Conservation (phyloP, 805 yeast genomes). For the Babjeviella inositovora region DNA sequence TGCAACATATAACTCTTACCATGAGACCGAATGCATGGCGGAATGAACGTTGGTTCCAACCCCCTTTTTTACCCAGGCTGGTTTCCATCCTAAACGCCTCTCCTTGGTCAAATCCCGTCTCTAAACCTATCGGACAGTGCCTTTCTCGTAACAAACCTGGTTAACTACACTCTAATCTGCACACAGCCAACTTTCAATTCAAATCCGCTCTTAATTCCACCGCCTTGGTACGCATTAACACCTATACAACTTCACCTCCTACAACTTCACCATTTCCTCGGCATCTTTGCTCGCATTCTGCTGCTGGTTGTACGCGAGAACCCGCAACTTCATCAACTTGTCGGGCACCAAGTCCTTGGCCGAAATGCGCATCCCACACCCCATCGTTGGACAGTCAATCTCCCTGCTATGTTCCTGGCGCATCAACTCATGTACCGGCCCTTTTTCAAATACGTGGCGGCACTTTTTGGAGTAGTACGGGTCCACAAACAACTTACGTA, state of each 20-base stretch:
- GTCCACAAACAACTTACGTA: constrained; percentile 27
- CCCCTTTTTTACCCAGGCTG: no score
- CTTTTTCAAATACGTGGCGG: constrained; percentile 44
- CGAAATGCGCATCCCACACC: constrained; percentile 23
- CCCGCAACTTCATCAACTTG: constrained; percentile 36
- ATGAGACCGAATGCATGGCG: no score
- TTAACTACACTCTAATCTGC: constrained; percentile 1
- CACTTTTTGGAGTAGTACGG: constrained; percentile 46
- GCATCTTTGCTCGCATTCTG: constrained; percentile 5
- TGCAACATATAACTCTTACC: no score
- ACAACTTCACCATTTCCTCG: constrained; percentile 4
- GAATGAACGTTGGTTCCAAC: no score
- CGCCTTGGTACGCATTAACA: neutral
- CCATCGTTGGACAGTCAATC: constrained; percentile 41
- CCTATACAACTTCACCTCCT: neutral
- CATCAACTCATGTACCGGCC: constrained; percentile 18
- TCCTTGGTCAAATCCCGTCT: no score
- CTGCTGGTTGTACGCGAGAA: constrained; percentile 17
- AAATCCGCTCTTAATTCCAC: no score
- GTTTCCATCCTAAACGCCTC: no score
- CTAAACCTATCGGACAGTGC: constrained; percentile 2
- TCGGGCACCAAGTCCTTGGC: constrained; percentile 25
- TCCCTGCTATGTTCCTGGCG: constrained; percentile 5
- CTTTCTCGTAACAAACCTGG: constrained; percentile 2
- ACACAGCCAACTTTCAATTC: no score